Evolutionary conservation across 1,284 basidiomycete species (phyloP), one percentile per base, ranked within the genome.

Genomic region (Schizophyllum amplum): DNA sequence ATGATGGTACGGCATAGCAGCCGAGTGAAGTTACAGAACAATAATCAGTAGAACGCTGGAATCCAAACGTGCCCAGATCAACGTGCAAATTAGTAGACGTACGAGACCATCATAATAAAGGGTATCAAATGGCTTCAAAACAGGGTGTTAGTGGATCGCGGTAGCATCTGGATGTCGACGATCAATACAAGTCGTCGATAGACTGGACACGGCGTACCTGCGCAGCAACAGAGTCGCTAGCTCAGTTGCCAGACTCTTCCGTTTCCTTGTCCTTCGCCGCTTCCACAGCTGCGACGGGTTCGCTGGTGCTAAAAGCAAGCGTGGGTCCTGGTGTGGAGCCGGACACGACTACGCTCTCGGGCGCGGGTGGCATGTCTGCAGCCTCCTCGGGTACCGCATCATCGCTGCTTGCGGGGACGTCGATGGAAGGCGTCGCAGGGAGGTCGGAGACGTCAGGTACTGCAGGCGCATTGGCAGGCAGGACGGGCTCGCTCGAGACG

Each of bases 331-430:
- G 21, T 13, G 24, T 50, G 4, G 48, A 11, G 11, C 21, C 21
- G 5, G 21, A 21, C 17, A 24, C 24, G 15, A 52, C 56, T 11
- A 23, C 59, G 4, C 42, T 42, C 23, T 46, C 47, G 33, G 54
- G 22, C 22, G 42, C 57, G 27, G 56, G 51, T 27, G 55, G 46
- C 6, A 51, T 42, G 11, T 48, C 52, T 7, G 49, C 47, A 9
- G 52, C 25, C 26, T 63, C 59, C 52, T 57, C 62, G 49, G 24
- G 51, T 26, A 57, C 53, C 21, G 50, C 55, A 21, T n/a, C 49
- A 27, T 42, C 49, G 51, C 56, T 61, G n/a, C 13, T 17, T 9
- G 33, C 11, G 2, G 33, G 33, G 33, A 54, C 52, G 48, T 42
- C 47, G 23, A 53, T 47, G 5, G 47, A 27, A 33, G 59, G 55